phyloP scores from a whole-genome alignment of 495 filamentous ascomycete genomes.

The Penicillium steckii region DNA sequence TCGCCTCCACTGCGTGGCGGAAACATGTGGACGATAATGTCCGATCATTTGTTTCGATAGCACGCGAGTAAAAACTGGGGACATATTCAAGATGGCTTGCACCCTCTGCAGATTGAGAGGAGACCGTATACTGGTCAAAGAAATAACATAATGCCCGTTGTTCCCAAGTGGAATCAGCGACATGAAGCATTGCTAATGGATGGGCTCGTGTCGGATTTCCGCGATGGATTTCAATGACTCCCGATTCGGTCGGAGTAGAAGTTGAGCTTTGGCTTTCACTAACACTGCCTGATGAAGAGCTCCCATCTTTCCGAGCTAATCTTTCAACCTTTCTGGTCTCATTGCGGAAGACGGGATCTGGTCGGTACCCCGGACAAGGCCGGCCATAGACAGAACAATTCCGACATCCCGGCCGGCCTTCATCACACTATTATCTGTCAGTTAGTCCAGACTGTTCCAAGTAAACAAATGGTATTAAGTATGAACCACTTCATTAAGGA shows the following conservation, averaged over 20 bases:
- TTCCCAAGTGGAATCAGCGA: conserved; percentile 38
- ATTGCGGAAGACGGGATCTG: conserved; percentile 40
- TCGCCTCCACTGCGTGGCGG: conserved; percentile 40
- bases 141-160: conserved; percentile 45
- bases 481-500: too few relatives aligned
- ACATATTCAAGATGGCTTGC: conserved; percentile 37
- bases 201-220: not conserved
- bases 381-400: conserved; percentile 43
- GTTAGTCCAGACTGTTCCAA: not conserved
- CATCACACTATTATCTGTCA: conserved; percentile 36
- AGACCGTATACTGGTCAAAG: conserved; percentile 42
- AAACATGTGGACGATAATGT: conserved; percentile 29
- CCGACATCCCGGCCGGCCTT: conserved; percentile 40
- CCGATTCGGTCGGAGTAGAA: not conserved
- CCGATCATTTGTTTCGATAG: conserved; percentile 1
- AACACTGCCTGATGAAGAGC: conserved; percentile 1
- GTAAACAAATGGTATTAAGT: too few relatives aligned
- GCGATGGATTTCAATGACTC: not conserved
- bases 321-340: conserved; percentile 36
- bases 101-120: conserved; percentile 19
- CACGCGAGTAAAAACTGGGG: conserved; percentile 34
- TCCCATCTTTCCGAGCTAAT: conserved; percentile 22
- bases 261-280: not conserved
- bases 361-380: conserved; percentile 44
- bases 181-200: conserved; percentile 16